These are phyloP conservation scores for Paramecium caudatum DNA, from an alignment of 73 alveolate species.

Conservation along the genomic window DNA sequence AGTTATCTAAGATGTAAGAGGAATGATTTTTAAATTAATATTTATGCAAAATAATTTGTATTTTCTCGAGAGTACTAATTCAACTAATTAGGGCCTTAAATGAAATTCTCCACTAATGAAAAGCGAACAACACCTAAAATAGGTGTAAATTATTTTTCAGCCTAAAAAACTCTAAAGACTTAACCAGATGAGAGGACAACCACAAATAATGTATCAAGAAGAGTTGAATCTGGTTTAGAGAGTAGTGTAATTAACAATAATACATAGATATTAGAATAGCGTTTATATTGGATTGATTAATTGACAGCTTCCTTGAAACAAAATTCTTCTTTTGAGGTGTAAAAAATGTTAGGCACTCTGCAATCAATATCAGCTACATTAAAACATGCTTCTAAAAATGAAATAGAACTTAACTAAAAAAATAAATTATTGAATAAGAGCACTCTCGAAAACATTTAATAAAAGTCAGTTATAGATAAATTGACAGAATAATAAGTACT, in stretches of 20 bases:
- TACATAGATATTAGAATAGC: neutral
- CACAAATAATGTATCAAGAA: conserved; percentile 11
- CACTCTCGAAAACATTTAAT: neutral
- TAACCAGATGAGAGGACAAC: conserved; percentile 63
- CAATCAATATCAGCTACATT: conserved; percentile 9
- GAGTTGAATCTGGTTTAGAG: neutral
- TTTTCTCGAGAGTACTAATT: neutral
- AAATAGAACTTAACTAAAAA: conserved; percentile 30
- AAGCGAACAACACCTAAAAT: neutral
- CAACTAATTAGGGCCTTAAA: no score
- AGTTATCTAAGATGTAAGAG: neutral
- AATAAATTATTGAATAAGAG: conserved; percentile 17
- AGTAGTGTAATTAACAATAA: neutral
- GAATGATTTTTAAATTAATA: neutral
- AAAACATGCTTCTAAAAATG: conserved; percentile 23
- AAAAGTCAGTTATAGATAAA: conserved; percentile 2
- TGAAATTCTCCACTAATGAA: no score
- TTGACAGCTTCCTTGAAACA: neutral
- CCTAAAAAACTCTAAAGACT: neutral
- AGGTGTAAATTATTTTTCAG: conserved; percentile 1
- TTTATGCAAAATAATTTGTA: neutral
- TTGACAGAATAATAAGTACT: conserved; percentile 39
- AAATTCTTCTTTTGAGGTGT: neutral
- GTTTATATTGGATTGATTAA: conserved; percentile 34
- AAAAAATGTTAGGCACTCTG: neutral